Percentiles rank a stretch among this genome's conserved stretches.
Conservation (phyloP, 345 rosid genomes). For the Eucalyptus caleyi region DNA sequence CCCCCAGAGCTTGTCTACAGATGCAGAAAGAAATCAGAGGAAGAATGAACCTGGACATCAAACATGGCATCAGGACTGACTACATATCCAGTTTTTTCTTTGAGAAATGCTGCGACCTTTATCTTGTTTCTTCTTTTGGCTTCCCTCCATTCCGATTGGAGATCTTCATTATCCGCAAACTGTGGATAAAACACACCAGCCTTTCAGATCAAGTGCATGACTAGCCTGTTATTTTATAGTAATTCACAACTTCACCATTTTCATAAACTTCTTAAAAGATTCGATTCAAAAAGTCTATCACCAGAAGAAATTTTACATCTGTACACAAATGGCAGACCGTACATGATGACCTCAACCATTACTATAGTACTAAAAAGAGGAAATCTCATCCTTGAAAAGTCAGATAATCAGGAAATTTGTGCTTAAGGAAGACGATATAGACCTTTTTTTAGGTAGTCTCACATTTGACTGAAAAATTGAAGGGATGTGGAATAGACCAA, state of each 20-base stretch:
- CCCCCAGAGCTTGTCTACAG: background rate
- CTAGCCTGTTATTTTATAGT: background rate
- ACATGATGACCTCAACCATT: background rate
- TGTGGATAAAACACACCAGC: constrained; percentile 2
- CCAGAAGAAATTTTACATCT: background rate
- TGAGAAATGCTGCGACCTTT: constrained; percentile 39
- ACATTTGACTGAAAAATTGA: background rate
- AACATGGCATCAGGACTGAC: constrained; percentile 56
- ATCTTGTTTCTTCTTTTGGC: constrained; percentile 47
- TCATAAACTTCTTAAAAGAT: background rate
- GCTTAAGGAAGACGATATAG: background rate
- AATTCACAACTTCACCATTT: background rate
- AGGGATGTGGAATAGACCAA: background rate
- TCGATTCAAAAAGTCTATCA: background rate
- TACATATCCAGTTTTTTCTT: constrained; percentile 39
- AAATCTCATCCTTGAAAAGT: background rate
- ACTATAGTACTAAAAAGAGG: background rate
- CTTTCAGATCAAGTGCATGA: background rate
- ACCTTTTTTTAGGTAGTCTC: background rate
- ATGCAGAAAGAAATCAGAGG: background rate
- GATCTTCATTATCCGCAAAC: constrained; percentile 42
- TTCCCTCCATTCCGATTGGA: constrained; percentile 47
- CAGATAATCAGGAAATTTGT: background rate
- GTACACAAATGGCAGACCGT: background rate
- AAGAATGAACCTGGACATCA: constrained; percentile 36